A percentile compares a stretch with the other conserved stretches of the same genome.
Conservation (phyloP, 1,284 basidiomycete species). For the Ceratobasidium sp. region DNA sequence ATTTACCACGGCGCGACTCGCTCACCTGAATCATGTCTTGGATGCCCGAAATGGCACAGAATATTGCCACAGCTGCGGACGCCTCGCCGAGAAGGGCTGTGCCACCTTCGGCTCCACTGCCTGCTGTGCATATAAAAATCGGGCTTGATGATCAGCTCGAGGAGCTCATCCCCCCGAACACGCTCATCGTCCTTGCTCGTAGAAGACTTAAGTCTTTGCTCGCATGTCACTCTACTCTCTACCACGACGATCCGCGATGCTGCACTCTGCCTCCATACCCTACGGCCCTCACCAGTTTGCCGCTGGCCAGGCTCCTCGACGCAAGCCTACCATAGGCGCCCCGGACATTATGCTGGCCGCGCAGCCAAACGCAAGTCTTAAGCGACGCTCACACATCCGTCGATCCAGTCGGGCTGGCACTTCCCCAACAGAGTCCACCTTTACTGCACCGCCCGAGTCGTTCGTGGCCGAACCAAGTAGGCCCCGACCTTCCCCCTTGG, state of each 20-base stretch:
- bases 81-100: slow-evolving; percentile 30
- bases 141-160: slow-evolving; percentile 10
- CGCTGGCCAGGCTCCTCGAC: neutral
- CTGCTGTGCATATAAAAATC: slow-evolving; percentile 38
- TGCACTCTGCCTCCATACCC: slow-evolving; percentile 27
- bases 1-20: neutral
- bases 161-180: neutral
- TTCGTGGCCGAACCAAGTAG: neutral
- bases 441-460: neutral
- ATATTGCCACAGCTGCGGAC: slow-evolving; percentile 6
- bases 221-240: slow-evolving; percentile 26
- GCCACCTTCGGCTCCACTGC: slow-evolving; percentile 18
- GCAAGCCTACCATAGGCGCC: slow-evolving; percentile 32
- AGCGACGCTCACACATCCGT: slow-evolving; percentile 39
- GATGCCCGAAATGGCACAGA: neutral
- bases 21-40: no score
- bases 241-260: slow-evolving; percentile 33
- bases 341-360: slow-evolving; percentile 24
- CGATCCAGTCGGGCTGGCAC: slow-evolving; percentile 22
- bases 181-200: neutral
- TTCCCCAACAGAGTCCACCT: slow-evolving; percentile 21
- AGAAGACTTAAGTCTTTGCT: neutral
- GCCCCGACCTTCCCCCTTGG: slow-evolving; percentile 7
- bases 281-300: slow-evolving; percentile 23
- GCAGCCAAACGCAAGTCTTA: slow-evolving; percentile 22